Conservation (phyloP, 2,329 filamentous ascomycete genomes). For the Xylariaceae sp. region DNA sequence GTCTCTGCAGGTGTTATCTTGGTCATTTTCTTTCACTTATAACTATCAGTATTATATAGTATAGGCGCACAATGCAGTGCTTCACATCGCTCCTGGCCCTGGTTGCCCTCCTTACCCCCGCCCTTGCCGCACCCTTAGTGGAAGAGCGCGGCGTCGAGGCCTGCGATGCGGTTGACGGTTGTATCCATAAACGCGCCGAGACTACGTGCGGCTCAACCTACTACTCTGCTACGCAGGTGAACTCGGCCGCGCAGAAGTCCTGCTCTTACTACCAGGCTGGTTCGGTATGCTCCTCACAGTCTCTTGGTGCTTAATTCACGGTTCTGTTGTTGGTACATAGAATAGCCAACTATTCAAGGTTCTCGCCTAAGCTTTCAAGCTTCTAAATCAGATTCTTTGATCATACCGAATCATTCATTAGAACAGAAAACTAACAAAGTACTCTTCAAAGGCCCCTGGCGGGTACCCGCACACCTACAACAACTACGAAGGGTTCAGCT, state of each 20-base stretch:
- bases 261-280: constrained; percentile 56
- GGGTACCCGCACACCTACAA: constrained; percentile 66
- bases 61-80: constrained; percentile 35
- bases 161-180: too few species aligned
- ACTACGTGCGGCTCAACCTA: constrained; percentile 60
- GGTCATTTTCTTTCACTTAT: not conserved
- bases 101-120: constrained; percentile 34
- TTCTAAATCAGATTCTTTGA: not conserved
- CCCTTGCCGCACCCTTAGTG: constrained; percentile 36
- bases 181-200: too few species aligned
- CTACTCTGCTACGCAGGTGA: constrained; percentile 59
- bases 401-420: not conserved
- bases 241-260: constrained; percentile 56
- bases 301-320: too few species aligned
- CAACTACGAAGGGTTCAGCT: constrained; percentile 68
- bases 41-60: too few species aligned
- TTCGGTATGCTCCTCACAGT: constrained; percentile 43
- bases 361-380: too few species aligned
- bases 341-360: too few species aligned
- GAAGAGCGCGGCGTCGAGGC: too few species aligned
- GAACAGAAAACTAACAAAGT: not conserved
- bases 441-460: constrained; percentile 50
- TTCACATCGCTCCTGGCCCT: constrained; percentile 33
- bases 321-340: too few species aligned
- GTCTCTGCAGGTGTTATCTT: too few species aligned